A percentile compares a stretch with the other conserved stretches of the same genome.
Conservation (phyloP, 768 basidiomycete species). For the Mycena pura region DNA sequence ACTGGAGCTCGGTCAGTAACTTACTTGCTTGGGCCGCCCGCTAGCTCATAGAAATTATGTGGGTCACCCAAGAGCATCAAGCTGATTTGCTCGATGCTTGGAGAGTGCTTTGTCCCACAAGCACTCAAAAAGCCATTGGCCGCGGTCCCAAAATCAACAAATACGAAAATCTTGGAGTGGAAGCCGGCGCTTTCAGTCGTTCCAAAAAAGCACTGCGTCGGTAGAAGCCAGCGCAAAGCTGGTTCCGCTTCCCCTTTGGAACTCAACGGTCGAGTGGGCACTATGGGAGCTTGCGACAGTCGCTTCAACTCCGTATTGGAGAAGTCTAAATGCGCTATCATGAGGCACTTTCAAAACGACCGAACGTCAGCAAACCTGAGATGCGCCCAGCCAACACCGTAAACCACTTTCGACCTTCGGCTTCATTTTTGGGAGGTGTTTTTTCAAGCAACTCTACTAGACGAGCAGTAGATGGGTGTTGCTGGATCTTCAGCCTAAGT, state of each 20-base stretch:
- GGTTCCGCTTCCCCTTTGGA: conserved; percentile 37
- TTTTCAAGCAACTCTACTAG: conserved; percentile 65
- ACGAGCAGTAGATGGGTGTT: conserved; percentile 69
- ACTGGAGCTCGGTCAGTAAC: conserved; percentile 25
- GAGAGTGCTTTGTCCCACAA: conserved; percentile 88
- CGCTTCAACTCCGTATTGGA: conserved; percentile 56
- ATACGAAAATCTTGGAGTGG: conserved; percentile 83
- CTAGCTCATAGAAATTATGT: conserved; percentile 69
- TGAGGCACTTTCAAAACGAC: neutral
- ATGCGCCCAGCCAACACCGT: conserved; percentile 68
- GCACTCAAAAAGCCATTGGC: conserved; percentile 87
- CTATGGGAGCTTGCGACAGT: conserved; percentile 66
- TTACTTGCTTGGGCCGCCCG: conserved; percentile 74
- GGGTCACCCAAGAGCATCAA: conserved; percentile 74
- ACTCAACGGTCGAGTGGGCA: conserved; percentile 63
- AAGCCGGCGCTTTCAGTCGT: conserved; percentile 59
- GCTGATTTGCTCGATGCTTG: conserved; percentile 84
- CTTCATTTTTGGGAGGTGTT: conserved; percentile 61
- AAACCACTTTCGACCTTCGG: conserved; percentile 71
- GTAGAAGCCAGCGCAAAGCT: conserved; percentile 56
- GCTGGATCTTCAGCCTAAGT: conserved; percentile 69
- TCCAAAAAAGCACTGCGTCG: conserved; percentile 75
- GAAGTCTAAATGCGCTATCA: conserved; percentile 60
- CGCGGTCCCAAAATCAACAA: conserved; percentile 83
- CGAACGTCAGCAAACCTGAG: conserved; percentile 50